Base-by-base conservation (phyloP, 1,139 yeast genomes). In the Geotrichum restrictum region DNA sequence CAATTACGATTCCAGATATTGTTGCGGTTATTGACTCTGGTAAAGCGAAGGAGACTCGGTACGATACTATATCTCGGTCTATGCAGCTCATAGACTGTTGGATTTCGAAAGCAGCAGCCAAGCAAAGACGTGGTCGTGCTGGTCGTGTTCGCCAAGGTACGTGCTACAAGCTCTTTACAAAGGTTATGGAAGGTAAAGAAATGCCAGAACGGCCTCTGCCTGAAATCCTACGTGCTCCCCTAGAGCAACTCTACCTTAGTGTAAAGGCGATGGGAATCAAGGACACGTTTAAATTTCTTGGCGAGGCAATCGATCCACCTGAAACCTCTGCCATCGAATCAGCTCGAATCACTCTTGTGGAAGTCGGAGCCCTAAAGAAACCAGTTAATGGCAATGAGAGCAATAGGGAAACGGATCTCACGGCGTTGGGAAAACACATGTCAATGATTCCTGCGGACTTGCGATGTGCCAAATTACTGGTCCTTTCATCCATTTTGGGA, bases 81-180 rank as follows among this genome's bases (percentile, higher is more conserved):
- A 83, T 95, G 0, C 80, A 79, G 56, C 74, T 93, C 42, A 75
- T 83, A 3, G 98, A 91, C 64, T 75, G 78, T 3, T 91, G 96
- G 89, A 88, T 91, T 34, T 91, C 98, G 0, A 79, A 79, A 59
- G 97, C 98, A 0, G 96, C 95, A 64, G 83, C 85, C n/a, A 80
- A 82, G 41, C 98, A 93, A 69, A 79, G 98, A 70, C 76, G 96
- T 65, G 98, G 98, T 66, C 87, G 98, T 74, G 94, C 98, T n/a
- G 98, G 98, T 58, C 93, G 98, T 78, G 89, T 91, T 14, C 79
- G 83, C 27, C 76, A 75, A 31, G 98, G 98, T 56, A 74, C 74
- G 11, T 89, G 97, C 58, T 93, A 82, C 69, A 91, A 87, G 64
- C 67, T 93, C 45, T 93, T 81, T 67, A 84, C 97, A 0, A 70